These are phyloP conservation scores for Fraxinus albicans DNA, from an alignment of 305 asterid genomes.

Conservation along the genomic window DNA sequence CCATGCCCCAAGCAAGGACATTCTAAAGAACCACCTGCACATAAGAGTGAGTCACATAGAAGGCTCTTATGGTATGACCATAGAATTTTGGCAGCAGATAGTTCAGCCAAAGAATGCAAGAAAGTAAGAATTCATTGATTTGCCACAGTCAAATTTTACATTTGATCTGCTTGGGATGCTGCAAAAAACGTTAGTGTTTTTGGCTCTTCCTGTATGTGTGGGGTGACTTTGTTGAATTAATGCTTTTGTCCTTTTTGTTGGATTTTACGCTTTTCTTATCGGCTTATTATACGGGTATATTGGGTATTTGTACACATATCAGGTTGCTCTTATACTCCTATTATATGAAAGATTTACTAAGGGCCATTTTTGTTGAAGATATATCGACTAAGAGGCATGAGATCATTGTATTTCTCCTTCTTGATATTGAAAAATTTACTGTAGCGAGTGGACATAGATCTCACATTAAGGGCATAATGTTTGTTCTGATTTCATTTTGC, in stretches of 20 bases:
- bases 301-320: neutral
- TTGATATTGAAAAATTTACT: neutral
- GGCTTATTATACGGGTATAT: neutral
- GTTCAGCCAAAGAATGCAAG: conserved; percentile 43
- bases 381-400: neutral
- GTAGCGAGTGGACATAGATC: neutral
- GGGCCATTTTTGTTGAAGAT: neutral
- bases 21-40: neutral
- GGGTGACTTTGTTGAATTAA: neutral
- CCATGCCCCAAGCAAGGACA: conserved; percentile 39
- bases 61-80: conserved; percentile 65
- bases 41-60: conserved; percentile 38
- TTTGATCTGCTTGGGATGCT: neutral
- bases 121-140: conserved; percentile 31
- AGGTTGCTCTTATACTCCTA: neutral
- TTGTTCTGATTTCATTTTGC: neutral
- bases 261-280: neutral
- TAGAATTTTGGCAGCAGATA: conserved; percentile 52
- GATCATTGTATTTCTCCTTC: neutral
- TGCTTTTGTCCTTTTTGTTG: neutral
- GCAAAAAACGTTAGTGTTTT: neutral
- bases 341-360: neutral
- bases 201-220: neutral
- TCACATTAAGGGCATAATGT: neutral
- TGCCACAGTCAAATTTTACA: neutral